These are phyloP conservation scores for Conticribra guillardii DNA, from an alignment of 108 stramenopile genomes.

Conservation along the genomic window DNA sequence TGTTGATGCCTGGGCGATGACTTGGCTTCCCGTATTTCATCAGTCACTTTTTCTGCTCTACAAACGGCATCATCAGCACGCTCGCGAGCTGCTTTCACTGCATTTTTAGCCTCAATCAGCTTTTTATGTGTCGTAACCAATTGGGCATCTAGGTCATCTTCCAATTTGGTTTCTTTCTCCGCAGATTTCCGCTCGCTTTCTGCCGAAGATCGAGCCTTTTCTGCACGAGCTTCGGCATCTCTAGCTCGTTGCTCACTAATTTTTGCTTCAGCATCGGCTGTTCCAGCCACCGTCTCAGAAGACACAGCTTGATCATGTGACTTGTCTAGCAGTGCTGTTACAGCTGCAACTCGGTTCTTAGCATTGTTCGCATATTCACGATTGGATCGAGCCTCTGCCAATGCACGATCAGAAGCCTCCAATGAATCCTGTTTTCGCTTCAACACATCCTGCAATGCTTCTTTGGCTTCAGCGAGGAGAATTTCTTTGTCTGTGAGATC, in stretches of 20 bases:
- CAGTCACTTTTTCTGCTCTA: slow-evolving; percentile 59
- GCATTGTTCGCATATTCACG: slow-evolving; percentile 74
- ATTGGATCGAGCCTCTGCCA: slow-evolving; percentile 60
- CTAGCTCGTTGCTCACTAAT: slow-evolving; percentile 81
- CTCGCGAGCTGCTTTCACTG: slow-evolving; percentile 42
- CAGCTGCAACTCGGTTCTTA: slow-evolving; percentile 51
- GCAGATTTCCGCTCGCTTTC: slow-evolving; percentile 61
- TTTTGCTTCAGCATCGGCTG: slow-evolving; percentile 81
- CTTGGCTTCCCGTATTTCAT: slow-evolving; percentile 58
- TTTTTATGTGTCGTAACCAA: slow-evolving; percentile 50
- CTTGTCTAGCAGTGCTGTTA: slow-evolving; percentile 59
- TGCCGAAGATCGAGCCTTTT: slow-evolving; percentile 60
- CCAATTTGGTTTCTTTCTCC: slow-evolving; percentile 68
- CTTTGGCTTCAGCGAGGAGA: slow-evolving; percentile 59
- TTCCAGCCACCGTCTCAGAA: slow-evolving; percentile 75
- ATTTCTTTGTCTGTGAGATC: slow-evolving; percentile 54
- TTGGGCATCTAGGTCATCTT: slow-evolving; percentile 68
- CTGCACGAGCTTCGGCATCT: slow-evolving; percentile 73
- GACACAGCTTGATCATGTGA: slow-evolving; percentile 54
- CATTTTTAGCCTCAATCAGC: slow-evolving; percentile 38
- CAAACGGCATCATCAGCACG: slow-evolving; percentile 56
- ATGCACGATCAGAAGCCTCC: slow-evolving; percentile 63
- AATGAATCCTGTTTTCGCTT: slow-evolving; percentile 48
- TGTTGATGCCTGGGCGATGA: slow-evolving; percentile 25
- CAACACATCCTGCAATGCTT: slow-evolving; percentile 45